Conservation (phyloP, 208 protist genomes). For the Wallacemonas sp. region DNA sequence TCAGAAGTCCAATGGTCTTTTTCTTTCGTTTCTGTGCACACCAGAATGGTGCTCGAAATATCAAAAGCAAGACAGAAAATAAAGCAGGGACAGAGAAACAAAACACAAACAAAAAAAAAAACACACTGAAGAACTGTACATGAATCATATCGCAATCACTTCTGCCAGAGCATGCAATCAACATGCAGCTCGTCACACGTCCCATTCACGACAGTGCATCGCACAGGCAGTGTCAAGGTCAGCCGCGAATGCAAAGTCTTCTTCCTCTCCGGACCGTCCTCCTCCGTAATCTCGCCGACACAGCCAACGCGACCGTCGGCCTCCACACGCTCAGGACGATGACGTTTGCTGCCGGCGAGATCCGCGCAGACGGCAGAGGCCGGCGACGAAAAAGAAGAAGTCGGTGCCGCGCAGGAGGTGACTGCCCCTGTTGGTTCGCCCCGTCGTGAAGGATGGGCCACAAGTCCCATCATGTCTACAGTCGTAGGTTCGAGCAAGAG, state of each 20-base stretch:
- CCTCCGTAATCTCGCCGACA: too few relatives aligned
- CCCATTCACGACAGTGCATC: not conserved
- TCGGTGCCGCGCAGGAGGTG: too few relatives aligned
- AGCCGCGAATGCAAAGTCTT: not conserved
- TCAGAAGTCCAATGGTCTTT: too few relatives aligned
- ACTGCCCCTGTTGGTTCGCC: too few relatives aligned
- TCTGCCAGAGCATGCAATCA: not conserved
- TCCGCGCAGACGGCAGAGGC: too few relatives aligned
- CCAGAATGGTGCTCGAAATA: too few relatives aligned
- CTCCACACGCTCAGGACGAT: too few relatives aligned
- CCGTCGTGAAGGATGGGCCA: too few relatives aligned
- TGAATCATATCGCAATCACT: not conserved
- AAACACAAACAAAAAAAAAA: constrained; percentile 25
- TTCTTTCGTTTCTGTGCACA: too few relatives aligned
- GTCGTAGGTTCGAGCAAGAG: constrained; percentile 1
- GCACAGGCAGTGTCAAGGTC: not conserved
- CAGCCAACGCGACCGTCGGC: too few relatives aligned
- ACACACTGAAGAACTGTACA: not conserved
- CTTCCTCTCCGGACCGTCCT: not conserved
- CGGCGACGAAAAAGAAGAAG: too few relatives aligned
- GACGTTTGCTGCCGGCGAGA: too few relatives aligned
- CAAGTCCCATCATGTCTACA: not conserved
- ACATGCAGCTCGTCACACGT: not conserved
- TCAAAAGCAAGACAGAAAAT: constrained; percentile 13
- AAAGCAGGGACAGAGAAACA: constrained; percentile 4